phyloP scores from a whole-genome alignment of 2,329 filamentous ascomycete genomes.

The Hypoxylon sp. region DNA sequence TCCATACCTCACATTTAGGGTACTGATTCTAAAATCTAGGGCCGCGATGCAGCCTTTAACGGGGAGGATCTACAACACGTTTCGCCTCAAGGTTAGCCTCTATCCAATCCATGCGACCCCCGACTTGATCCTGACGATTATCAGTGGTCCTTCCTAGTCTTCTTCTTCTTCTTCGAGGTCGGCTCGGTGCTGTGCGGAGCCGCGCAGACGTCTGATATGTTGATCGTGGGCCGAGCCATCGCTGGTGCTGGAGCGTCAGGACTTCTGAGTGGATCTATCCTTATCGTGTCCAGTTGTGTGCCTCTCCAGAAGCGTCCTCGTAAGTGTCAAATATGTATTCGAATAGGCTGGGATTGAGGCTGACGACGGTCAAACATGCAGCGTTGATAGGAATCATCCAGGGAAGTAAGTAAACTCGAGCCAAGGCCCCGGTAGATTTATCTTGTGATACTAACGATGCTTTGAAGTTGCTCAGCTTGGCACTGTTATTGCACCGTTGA shows the following conservation, averaged over 20 bases:
- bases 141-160: constrained; percentile 19
- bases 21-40: neutral
- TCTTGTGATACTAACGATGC: neutral
- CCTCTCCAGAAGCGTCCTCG: constrained; percentile 17
- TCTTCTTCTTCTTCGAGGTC: constrained; percentile 6
- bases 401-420: neutral
- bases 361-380: neutral
- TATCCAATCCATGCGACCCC: neutral
- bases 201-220: constrained; percentile 1
- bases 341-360: neutral
- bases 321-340: neutral
- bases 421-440: neutral
- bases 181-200: constrained; percentile 14
- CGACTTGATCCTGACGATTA: neutral
- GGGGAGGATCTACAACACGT: constrained; percentile 3
- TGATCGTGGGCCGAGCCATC: constrained; percentile 19
- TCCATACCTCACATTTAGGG: neutral
- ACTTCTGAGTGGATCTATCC: constrained; percentile 23
- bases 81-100: constrained; percentile 3
- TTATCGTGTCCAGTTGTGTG: constrained; percentile 7
- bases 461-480: constrained; percentile 23
- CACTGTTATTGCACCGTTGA: constrained; percentile 9
- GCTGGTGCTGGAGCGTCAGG: constrained; percentile 15
- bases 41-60: constrained; percentile 2
- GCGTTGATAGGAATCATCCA: constrained; percentile 1